Conservation (phyloP, 768 basidiomycete genomes). For the Trametes elegans region DNA sequence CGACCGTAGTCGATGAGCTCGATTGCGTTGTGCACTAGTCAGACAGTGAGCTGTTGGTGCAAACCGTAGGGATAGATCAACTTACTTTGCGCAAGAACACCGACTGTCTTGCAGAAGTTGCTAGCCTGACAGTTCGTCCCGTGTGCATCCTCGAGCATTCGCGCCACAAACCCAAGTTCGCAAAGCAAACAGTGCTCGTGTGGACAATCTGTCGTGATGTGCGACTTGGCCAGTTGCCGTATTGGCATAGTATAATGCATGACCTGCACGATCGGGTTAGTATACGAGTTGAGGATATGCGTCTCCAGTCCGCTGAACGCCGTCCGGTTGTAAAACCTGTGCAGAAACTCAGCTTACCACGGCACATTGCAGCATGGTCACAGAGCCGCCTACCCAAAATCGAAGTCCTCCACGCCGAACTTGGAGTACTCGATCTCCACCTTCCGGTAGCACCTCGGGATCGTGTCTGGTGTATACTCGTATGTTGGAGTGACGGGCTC, state of each 20-base stretch:
- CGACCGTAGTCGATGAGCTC: slow-evolving; percentile 88
- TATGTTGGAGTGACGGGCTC: slow-evolving; percentile 53
- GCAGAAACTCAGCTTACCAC: neutral
- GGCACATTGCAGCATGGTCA: neutral
- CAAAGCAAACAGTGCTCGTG: slow-evolving; percentile 93
- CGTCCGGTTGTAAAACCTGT: slow-evolving; percentile 92
- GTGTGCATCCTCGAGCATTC: slow-evolving; percentile 94
- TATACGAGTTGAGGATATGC: slow-evolving; percentile 96
- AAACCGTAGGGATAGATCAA: neutral
- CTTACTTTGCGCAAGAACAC: slow-evolving; percentile 82
- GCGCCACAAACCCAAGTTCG: slow-evolving; percentile 89
- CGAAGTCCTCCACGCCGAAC: slow-evolving; percentile 98
- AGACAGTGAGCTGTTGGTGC: neutral
- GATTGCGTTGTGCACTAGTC: slow-evolving; percentile 66
- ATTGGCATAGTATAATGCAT: slow-evolving; percentile 83
- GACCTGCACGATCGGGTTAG: slow-evolving; percentile 87
- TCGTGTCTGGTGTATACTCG: slow-evolving; percentile 53
- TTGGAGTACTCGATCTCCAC: slow-evolving; percentile 99
- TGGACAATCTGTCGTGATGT: slow-evolving; percentile 85
- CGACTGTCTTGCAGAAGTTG: slow-evolving; percentile 95
- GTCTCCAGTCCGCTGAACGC: slow-evolving; percentile 91
- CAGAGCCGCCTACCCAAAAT: slow-evolving; percentile 71
- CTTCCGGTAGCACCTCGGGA: slow-evolving; percentile 81
- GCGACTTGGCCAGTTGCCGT: slow-evolving; percentile 81
- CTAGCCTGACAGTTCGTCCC: slow-evolving; percentile 95